phyloP scores from a whole-genome alignment of 2,329 filamentous ascomycete genomes.

The Aspergillus costaricaensis region DNA sequence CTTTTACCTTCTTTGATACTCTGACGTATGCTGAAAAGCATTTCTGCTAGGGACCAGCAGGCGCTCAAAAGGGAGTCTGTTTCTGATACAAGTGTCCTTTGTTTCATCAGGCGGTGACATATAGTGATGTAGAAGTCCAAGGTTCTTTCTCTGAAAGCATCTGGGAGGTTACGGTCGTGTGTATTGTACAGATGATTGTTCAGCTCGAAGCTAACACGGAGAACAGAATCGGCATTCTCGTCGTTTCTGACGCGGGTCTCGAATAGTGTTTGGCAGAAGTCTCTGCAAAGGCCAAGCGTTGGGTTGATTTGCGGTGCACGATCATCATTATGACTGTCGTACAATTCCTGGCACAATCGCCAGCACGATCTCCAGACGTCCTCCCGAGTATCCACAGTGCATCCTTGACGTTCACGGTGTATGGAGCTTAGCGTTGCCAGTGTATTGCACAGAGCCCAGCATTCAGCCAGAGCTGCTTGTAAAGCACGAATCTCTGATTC shows the following conservation, averaged over 20 bases:
- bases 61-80: constrained; percentile 81
- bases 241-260: constrained; percentile 78
- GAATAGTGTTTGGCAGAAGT: constrained; percentile 90
- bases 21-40: constrained; percentile 87
- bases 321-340: constrained; percentile 74
- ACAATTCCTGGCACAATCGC: constrained; percentile 87
- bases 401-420: constrained; percentile 73
- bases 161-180: constrained; percentile 79
- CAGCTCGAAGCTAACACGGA: constrained; percentile 90
- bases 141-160: constrained; percentile 84
- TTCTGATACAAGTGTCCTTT: constrained; percentile 74
- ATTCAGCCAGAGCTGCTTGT: constrained; percentile 78
- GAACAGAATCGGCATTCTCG: constrained; percentile 78
- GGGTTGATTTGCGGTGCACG: constrained; percentile 68
- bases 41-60: constrained; percentile 88
- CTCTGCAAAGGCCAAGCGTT: constrained; percentile 82
- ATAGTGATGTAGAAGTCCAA: constrained; percentile 93
- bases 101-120: constrained; percentile 95
- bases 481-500: constrained; percentile 65
- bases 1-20: constrained; percentile 71
- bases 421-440: constrained; percentile 81
- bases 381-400: constrained; percentile 74
- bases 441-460: constrained; percentile 93
- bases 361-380: constrained; percentile 93
- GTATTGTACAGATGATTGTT: constrained; percentile 96